Evolutionary conservation across 2,329 filamentous ascomycete genomes (phyloP).

Genomic region (Ophiosphaerella narmari): DNA sequence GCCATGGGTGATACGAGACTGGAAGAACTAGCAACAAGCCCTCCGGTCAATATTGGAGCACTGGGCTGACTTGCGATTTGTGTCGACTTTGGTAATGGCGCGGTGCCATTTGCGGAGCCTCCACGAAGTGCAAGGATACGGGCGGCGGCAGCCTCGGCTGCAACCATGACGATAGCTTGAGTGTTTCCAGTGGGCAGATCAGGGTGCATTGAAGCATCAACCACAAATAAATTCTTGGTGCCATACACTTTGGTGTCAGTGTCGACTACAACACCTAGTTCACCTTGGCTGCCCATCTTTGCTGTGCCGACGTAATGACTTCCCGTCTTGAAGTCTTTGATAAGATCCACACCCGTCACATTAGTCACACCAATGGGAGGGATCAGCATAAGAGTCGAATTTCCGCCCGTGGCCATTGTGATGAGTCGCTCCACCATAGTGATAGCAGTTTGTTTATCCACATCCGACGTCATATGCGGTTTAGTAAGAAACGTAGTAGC

Average conservation of each 20-base stretch:
- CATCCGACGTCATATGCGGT: conserved; percentile 58
- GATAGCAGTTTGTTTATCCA: conserved; percentile 44
- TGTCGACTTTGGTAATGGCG: background rate
- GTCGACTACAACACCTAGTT: conserved; percentile 48
- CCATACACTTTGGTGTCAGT: conserved; percentile 51
- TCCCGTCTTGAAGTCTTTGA: conserved; percentile 36
- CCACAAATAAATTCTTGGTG: conserved; percentile 51
- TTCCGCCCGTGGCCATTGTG: conserved; percentile 33
- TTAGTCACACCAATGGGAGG: conserved; percentile 48
- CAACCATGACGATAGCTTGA: conserved; percentile 66
- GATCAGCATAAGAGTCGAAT: conserved; percentile 35
- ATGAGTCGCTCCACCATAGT: conserved; percentile 55
- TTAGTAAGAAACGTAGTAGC: conserved; percentile 53
- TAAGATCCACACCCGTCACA: conserved; percentile 45
- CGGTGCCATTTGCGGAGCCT: conserved; percentile 20
- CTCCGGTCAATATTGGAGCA: too few relatives aligned
- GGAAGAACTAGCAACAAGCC: too few relatives aligned
- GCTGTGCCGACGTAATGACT: conserved; percentile 57
- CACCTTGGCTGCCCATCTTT: conserved; percentile 54
- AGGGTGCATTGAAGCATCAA: conserved; percentile 61
- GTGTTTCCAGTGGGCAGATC: conserved; percentile 72
- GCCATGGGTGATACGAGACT: too few relatives aligned
- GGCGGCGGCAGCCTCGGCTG: conserved; percentile 64
- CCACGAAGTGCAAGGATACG: conserved; percentile 53
- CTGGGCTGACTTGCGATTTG: conserved; percentile 1